Evolutionary conservation across 371 early-diverging fungal genomes (phyloP), one percentile per base, ranked within the genome.

Genomic region (Haplosporangium sp.): DNA sequence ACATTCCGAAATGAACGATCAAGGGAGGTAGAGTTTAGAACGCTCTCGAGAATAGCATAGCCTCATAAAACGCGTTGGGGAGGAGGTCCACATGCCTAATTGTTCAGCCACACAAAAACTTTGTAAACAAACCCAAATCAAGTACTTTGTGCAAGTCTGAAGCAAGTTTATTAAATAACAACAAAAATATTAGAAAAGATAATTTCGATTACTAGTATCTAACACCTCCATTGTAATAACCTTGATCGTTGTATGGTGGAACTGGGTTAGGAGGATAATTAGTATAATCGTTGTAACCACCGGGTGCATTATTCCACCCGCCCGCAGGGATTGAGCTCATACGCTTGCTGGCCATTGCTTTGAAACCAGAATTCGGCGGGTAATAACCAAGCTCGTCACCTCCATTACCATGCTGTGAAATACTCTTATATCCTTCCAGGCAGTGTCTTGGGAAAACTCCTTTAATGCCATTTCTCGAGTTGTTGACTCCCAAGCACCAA

Each of bases 381-480:
- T 70, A 78, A 52, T 58, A 58, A 9, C 69, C 69, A 4, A 52
- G 58, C 17, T 45, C 70, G 34, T 15, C 13, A 20, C 55, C 71
- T 13, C 64, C 59, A 20, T 19, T 44, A 20, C 27, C 45, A 44
- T 61, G 27, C 11, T 61, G 44, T 20, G 61, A n/a, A 1, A 19
- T 37, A 39, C 59, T 66, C 11, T 61, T 39, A 17, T 67, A 55
- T 17, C 70, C 76, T 45, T 88, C 88, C 4, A 90, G 75, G 73
- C 91, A 91, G 61, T 89, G 89, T 42, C 84, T 83, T 2, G 92
- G 92, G 86, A 92, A 90, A 0, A 91, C 91, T 38, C 92, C 91
- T 77, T 88, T 86, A 19, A 77, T 71, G 35, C 88, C 85, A 20
- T 88, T 89, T 20, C 88, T 85, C 19, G 90, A 83, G 15, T 90